These are phyloP conservation scores for Ogataea philodendri DNA, from an alignment of 805 yeast genomes.

Conservation along the genomic window DNA sequence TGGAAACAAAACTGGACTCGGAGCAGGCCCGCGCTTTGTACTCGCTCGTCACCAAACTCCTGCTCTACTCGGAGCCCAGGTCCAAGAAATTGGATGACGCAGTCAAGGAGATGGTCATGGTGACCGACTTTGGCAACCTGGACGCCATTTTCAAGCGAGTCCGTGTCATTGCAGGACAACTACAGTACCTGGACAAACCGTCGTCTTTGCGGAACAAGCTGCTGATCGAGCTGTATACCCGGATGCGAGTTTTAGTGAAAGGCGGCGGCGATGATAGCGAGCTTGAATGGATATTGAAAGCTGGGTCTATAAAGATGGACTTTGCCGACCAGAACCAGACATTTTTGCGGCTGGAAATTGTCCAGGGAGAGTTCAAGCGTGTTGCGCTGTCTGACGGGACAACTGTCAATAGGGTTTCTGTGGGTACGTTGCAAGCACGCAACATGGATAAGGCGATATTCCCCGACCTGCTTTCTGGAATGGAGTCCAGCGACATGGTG, in stretches of 20 bases:
- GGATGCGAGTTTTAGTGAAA: slow-evolving; percentile 39
- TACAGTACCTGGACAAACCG: slow-evolving; percentile 9
- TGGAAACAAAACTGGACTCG: slow-evolving; percentile 68
- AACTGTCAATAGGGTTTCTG: slow-evolving; percentile 56
- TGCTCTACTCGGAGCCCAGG: slow-evolving; percentile 67
- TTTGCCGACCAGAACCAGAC: slow-evolving; percentile 60
- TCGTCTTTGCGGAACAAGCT: slow-evolving; percentile 35
- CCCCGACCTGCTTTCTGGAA: slow-evolving; percentile 70
- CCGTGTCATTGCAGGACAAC: slow-evolving; percentile 6
- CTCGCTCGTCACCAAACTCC: slow-evolving; percentile 56
- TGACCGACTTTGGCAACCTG: slow-evolving; percentile 67
- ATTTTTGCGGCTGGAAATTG: slow-evolving; percentile 67
- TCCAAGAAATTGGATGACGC: slow-evolving; percentile 54
- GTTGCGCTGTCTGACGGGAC: slow-evolving; percentile 65
- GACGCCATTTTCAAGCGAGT: slow-evolving; percentile 21
- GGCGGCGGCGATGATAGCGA: slow-evolving; percentile 28
- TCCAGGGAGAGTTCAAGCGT: slow-evolving; percentile 58
- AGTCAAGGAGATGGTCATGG: slow-evolving; percentile 62
- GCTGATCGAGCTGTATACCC: slow-evolving; percentile 41
- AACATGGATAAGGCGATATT: slow-evolving; percentile 60
- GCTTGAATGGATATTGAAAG: slow-evolving; percentile 59
- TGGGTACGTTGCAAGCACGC: slow-evolving; percentile 65
- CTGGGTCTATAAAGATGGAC: slow-evolving; percentile 72
- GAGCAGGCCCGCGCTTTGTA: slow-evolving; percentile 68
- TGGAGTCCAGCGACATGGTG: slow-evolving; percentile 32